Evolutionary conservation across 1,139 yeast species (phyloP), one percentile per base, ranked within the genome.

Genomic region (Geotrichum reessii): DNA sequence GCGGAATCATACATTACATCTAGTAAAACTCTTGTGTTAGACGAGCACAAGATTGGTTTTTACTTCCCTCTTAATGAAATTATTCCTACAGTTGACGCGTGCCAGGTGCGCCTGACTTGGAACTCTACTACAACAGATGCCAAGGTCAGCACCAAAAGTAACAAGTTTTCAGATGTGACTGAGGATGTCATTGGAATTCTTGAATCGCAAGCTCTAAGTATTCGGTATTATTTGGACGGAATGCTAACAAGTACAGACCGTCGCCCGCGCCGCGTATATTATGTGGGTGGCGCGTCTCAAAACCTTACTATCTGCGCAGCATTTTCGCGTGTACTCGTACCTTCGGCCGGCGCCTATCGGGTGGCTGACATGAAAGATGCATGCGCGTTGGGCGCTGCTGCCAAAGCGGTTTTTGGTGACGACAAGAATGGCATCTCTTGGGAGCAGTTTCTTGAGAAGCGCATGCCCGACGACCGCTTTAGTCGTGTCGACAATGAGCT

Each of bases 301-400:
- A 91, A 91, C 71, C 63, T 70, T 37, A 81, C 89, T 31, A 85
- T 91, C 55, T 84, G 90, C 51, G 71, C 73, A 27, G 85, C 83
- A 61, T 85, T 88, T 78, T 83, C 92, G 2, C 77, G 85, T 14
- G 85, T 91, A 7, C 73, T 91, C 47, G 91, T 92, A 3, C 79
- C 82, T 9, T 62, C 67, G 1, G 75, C 80, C 21, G 95, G 93
- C 1, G 83, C 86, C 60, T 89, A 74, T 71, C 81, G 83, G 63
- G 86, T 86, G 31, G 27, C 46, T 1, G 93, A 88, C 67, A 81
- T 89, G 53, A 84, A 93, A 6, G 91, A 91, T 72, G 95, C 97
- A 0, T 91, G 97, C 78, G 97, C 97, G 1, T 74, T 88, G 53
- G 97, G 97, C n/a, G 96, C 97, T 4, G 95, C 96, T 49, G 87